Base-by-base conservation (phyloP, 306 rosid genomes). In the Dryas alaskensis region DNA sequence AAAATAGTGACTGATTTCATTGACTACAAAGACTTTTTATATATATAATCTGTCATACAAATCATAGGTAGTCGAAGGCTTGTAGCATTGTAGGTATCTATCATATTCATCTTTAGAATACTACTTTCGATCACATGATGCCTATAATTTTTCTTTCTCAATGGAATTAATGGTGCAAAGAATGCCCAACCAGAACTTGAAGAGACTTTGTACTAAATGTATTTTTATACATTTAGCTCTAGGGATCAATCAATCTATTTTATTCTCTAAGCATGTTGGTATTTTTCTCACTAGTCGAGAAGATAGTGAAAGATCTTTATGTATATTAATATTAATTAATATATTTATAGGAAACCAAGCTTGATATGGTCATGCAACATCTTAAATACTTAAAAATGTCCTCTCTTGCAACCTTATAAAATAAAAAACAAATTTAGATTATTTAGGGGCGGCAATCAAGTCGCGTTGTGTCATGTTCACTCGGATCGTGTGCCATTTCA, bases 91-190 rank as follows among this genome's bases (percentile, higher is more conserved):
- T 69, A 60, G 80, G 59, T 77, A 77, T 70, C 76, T 53, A 77
- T 76, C 75, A 12, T 69, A 76, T 76, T 76, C 75, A 76, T 69
- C 52, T 60, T 76, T 65, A 8, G 8, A 25, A 54, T 37, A 65
- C 66, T 14, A 7, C 14, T 17, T 44, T 67, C 54, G 16, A 10
- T 12, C 45, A 11, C 44, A 17, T 65, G 37, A 31, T 31, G 37
- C 37, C 37, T 31, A 31, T 31, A n/a, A 45, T 58, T 55, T 45
- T 45, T 19, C 45, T 46, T 27, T 31, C 13, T 65, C 7, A 16
- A 59, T 50, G 58, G 72, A 49, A 31, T 31, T 31, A 46, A 45
- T 22, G 39, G 55, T 19, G 39, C 54, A 65, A 65, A 47, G 42
- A 45, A 43, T 45, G n/a, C 40, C 54, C 70, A 65, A 65, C 19